Conservation (phyloP, 2,329 filamentous ascomycete genomes). For the Fulvia fulva region DNA sequence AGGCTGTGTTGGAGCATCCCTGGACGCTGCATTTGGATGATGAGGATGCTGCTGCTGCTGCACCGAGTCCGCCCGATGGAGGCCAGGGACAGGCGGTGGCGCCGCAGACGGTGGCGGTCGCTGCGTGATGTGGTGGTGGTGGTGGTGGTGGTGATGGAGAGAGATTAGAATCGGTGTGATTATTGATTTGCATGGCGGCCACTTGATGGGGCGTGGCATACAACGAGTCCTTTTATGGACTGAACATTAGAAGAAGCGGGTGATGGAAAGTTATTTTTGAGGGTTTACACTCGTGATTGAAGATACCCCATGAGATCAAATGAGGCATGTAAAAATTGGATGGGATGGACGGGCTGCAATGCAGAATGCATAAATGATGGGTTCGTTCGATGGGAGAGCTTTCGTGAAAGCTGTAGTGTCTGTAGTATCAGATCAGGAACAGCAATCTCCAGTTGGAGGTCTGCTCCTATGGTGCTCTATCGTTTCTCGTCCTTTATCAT, state of each 20-base stretch:
- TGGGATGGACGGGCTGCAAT: too few species aligned
- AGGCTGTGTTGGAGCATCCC: constrained; percentile 81
- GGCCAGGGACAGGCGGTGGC: neutral
- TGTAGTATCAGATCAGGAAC: neutral
- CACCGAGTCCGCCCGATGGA: too few species aligned
- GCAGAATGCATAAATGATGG: too few species aligned
- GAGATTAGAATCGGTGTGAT: neutral
- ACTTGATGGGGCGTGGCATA: neutral
- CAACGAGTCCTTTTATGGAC: neutral
- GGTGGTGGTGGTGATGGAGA: neutral
- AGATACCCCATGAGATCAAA: constrained; percentile 1
- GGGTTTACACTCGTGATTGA: neutral
- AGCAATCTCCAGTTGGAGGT: neutral
- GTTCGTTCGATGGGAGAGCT: neutral
- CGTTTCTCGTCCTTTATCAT: too few species aligned
- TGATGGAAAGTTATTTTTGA: neutral
- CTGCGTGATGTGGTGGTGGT: neutral
- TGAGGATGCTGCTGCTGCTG: constrained; percentile 39
- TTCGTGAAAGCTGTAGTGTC: neutral
- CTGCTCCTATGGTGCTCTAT: too few species aligned
- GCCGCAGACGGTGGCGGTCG: neutral
- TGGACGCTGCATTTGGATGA: constrained; percentile 56
- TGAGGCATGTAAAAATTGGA: neutral
- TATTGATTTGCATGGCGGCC: neutral
- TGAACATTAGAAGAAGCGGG: neutral